Conservation (phyloP, 257 asterid species). For the Solanum sejunctum region DNA sequence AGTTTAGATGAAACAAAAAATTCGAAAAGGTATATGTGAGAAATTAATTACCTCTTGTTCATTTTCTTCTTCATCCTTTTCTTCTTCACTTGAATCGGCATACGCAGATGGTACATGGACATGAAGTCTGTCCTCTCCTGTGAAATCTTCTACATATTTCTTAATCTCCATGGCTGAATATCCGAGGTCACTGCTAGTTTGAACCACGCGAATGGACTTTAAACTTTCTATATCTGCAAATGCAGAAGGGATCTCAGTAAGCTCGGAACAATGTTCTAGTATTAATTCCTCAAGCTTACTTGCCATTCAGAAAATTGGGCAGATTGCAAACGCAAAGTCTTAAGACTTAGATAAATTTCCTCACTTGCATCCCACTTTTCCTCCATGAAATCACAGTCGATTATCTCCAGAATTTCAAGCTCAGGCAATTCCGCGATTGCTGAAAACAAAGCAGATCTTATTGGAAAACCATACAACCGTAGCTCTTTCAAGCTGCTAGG, state of each 20-base stretch:
- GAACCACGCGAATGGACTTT: neutral
- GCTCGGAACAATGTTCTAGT: neutral
- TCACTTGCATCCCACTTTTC: neutral
- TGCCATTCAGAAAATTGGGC: neutral
- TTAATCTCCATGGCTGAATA: neutral
- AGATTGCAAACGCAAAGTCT: neutral
- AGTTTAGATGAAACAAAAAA: too few species aligned
- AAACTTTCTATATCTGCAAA: neutral
- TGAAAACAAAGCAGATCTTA: neutral
- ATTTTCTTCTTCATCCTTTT: neutral
- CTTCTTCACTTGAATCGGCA: too few species aligned
- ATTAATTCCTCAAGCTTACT: neutral
- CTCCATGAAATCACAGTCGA: accelerated
- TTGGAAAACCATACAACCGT: too few species aligned
- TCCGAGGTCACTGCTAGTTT: neutral
- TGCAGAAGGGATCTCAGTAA: neutral
- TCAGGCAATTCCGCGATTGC: neutral
- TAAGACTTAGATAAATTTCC: neutral
- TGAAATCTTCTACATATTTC: too few species aligned
- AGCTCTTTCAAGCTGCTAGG: too few species aligned
- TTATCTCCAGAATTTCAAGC: neutral
- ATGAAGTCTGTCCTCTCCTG: too few species aligned
- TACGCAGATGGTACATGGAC: too few species aligned
- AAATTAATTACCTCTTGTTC: too few species aligned
- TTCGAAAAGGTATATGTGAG: too few species aligned